These are phyloP conservation scores for Chytriomyces sp. DNA, from an alignment of 192 early-diverging fungal genomes.

Conservation along the genomic window DNA sequence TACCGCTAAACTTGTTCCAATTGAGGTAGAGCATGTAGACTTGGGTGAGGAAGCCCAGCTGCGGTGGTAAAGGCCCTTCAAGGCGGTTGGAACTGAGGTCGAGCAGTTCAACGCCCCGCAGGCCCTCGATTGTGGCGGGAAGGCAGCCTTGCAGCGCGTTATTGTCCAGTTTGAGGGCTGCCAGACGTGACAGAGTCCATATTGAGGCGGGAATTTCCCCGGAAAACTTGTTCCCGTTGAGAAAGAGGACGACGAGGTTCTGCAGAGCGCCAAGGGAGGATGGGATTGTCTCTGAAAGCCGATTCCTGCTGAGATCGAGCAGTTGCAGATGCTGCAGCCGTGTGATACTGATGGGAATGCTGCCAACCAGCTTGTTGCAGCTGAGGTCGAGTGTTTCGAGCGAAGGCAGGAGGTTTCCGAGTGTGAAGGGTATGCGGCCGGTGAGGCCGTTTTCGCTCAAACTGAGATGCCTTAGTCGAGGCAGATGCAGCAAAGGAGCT, in stretches of 20 bases:
- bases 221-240: neutral
- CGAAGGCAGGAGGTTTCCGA: neutral
- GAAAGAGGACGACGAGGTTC: neutral
- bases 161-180: neutral
- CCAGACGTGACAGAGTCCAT: neutral
- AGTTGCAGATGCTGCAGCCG: neutral
- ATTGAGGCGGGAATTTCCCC: neutral
- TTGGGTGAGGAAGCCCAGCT: neutral
- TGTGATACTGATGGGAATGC: neutral
- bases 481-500: neutral
- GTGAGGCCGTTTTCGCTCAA: neutral
- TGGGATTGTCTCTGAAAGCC: slow-evolving; percentile 1
- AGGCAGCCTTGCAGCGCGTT: neutral
- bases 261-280: neutral
- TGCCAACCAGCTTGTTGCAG: neutral
- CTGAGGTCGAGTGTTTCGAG: neutral
- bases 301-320: neutral
- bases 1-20: neutral
- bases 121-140: neutral
- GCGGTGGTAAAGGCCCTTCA: neutral
- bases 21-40: neutral
- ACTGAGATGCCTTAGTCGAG: neutral
- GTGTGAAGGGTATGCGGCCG: neutral
- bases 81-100: neutral
- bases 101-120: neutral